Evolutionary conservation across 495 filamentous ascomycete species (phyloP).

Genomic region (Aeminium ludgeri): DNA sequence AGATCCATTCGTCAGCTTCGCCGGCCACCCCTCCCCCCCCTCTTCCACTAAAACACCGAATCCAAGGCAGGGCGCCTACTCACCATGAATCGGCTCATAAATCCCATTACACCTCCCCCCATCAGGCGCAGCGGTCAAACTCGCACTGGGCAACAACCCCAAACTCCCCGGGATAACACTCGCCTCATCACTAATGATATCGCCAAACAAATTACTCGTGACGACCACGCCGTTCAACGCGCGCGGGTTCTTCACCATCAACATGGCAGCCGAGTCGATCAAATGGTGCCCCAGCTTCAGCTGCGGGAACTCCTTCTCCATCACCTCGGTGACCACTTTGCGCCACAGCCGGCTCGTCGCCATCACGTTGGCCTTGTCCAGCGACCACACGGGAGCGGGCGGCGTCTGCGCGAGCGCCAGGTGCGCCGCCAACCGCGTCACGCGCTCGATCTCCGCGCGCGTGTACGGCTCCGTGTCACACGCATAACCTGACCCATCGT

Average conservation of each 20-base stretch:
- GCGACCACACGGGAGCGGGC: conserved; percentile 64
- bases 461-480: conserved; percentile 85
- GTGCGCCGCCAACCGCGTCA: conserved; percentile 67
- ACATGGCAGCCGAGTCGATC: conserved; percentile 90
- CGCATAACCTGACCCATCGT: conserved; percentile 61
- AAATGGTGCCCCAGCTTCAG: conserved; percentile 75
- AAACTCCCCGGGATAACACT: conserved; percentile 88
- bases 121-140: conserved; percentile 73
- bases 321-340: conserved; percentile 66
- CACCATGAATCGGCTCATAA: conserved; percentile 98
- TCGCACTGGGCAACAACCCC: conserved; percentile 78
- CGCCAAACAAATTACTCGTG: conserved; percentile 88
- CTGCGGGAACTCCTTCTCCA: conserved; percentile 75
- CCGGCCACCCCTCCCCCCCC: too few species aligned
- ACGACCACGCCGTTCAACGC: conserved; percentile 85
- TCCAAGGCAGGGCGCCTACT: conserved; percentile 20
- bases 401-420: conserved; percentile 67
- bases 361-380: conserved; percentile 97
- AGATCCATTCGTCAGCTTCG: too few species aligned
- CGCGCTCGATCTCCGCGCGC: conserved; percentile 72
- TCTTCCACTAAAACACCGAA: conserved; percentile 1
- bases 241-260: conserved; percentile 90
- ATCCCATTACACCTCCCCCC: conserved; percentile 62
- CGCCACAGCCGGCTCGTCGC: conserved; percentile 84
- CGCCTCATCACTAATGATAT: conserved; percentile 94